Base-by-base conservation (phyloP, 169 alveolate species). In the Theileria parva region DNA sequence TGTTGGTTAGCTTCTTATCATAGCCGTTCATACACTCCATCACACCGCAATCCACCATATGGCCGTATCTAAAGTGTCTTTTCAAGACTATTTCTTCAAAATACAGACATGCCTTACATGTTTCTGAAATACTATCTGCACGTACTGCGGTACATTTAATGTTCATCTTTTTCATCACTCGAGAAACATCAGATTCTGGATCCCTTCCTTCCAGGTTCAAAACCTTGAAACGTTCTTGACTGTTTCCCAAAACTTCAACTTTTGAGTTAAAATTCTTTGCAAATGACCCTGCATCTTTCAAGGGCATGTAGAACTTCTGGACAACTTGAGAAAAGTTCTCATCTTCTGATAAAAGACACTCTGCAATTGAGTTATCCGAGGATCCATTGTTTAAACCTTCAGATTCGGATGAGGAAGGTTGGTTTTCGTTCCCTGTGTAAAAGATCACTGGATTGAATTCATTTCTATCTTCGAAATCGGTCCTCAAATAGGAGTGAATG, bases 1-100 rank as follows among this genome's bases (percentile, higher is more conserved):
- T 37, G 9, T 32, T 17, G 77, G 17, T 28, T 44, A 81, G 74
- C 25, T 65, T 77, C 55, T 61, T 74, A 59, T 81, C 88, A 37
- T 81, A 81, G 11, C 88, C 88, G 59, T 81, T 81, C 39, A 81
- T 44, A 34, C 88, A 81, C 79, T 73, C 83, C 15, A 81, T 63
- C 11, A 81, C 61, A 65, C 74, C 74, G 9, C 78, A 4, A 32
- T 65, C 28, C n/a, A 74, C 85, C 3, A 81, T 13, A 1, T 73
- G 83, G 15, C 88, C 88, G 59, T 48, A 81, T 25, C 88, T 81
- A 51, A 81, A 34, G 74, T 81, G 88, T 27, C 74, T 81, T 28
- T 68, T 74, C 28, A 66, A 77, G 34, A 65, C 67, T 25, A 81
- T 34, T 5, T 59, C 77, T 34, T 81, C 88, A 23, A 67, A 68